phyloP scores from a whole-genome alignment of 1,284 basidiomycete genomes.

The Malassezia pachydermatis region DNA sequence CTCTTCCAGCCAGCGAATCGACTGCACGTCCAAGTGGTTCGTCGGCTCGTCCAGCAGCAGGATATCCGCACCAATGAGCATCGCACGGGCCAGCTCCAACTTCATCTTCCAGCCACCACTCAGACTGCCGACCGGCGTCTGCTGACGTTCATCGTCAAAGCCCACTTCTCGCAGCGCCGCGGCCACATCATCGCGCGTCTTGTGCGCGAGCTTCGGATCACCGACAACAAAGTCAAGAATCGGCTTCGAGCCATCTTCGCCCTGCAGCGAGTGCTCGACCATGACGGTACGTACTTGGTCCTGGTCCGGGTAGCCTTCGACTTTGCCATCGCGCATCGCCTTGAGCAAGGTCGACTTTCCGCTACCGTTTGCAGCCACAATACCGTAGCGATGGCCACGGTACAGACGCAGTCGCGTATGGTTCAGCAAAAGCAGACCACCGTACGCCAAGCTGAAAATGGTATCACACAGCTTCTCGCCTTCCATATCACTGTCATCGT shows the following conservation, averaged over 20 bases:
- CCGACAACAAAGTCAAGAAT: slow-evolving; percentile 80
- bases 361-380: slow-evolving; percentile 87
- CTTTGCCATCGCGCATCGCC: slow-evolving; percentile 85
- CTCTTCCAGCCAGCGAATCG: slow-evolving; percentile 85
- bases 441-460: slow-evolving; percentile 92
- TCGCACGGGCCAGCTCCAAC: slow-evolving; percentile 59
- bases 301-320: slow-evolving; percentile 84
- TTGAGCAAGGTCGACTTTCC: slow-evolving; percentile 96
- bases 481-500: slow-evolving; percentile 59
- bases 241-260: slow-evolving; percentile 69
- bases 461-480: slow-evolving; percentile 72
- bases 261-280: slow-evolving; percentile 91
- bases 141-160: slow-evolving; percentile 77
- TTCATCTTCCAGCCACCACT: slow-evolving; percentile 99
- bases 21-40: slow-evolving; percentile 63
- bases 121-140: slow-evolving; percentile 73
- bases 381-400: slow-evolving; percentile 78
- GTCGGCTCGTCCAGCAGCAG: slow-evolving; percentile 85
- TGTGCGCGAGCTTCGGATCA: slow-evolving; percentile 53
- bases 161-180: slow-evolving; percentile 52
- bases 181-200: slow-evolving; percentile 34
- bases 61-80: slow-evolving; percentile 60
- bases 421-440: slow-evolving; percentile 84
- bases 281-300: slow-evolving; percentile 77
- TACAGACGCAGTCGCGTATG: slow-evolving; percentile 84